Evolutionary conservation across 352 stramenopile genomes (phyloP).

Genomic region (Lagenidium giganteum): DNA sequence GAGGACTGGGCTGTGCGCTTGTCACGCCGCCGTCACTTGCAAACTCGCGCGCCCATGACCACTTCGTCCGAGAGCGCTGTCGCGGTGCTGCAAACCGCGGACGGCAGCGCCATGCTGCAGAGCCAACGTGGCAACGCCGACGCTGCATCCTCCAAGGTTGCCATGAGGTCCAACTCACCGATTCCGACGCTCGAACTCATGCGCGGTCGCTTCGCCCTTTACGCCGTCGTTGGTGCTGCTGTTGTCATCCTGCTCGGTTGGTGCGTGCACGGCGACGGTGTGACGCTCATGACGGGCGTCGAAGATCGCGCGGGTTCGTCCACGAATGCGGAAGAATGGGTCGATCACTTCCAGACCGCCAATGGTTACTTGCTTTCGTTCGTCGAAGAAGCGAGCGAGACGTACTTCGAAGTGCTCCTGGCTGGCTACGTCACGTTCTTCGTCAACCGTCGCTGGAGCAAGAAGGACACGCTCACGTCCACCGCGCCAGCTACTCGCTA

Average conservation of each 20-base stretch:
- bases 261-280: conserved; percentile 22
- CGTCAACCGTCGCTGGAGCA: conserved; percentile 26
- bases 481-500: too few relatives aligned
- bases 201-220: neutral
- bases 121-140: too few relatives aligned
- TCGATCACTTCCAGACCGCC: conserved; percentile 29
- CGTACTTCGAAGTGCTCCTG: conserved; percentile 28
- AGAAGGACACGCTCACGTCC: conserved; percentile 22
- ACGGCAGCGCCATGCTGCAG: too few relatives aligned
- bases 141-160: too few relatives aligned
- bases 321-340: conserved; percentile 20
- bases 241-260: conserved; percentile 23
- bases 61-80: too few relatives aligned
- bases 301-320: conserved; percentile 23
- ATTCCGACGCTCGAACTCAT: too few relatives aligned
- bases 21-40: too few relatives aligned
- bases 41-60: too few relatives aligned
- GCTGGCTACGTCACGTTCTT: conserved; percentile 31
- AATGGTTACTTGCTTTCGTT: conserved; percentile 29
- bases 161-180: too few relatives aligned
- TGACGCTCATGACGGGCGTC: conserved; percentile 24
- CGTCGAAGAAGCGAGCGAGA: conserved; percentile 20
- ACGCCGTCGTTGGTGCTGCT: conserved; percentile 9
- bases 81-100: too few relatives aligned
- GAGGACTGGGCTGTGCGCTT: too few relatives aligned